phyloP scores from a whole-genome alignment of 306 rosid species.

The Sophora flavescens region DNA sequence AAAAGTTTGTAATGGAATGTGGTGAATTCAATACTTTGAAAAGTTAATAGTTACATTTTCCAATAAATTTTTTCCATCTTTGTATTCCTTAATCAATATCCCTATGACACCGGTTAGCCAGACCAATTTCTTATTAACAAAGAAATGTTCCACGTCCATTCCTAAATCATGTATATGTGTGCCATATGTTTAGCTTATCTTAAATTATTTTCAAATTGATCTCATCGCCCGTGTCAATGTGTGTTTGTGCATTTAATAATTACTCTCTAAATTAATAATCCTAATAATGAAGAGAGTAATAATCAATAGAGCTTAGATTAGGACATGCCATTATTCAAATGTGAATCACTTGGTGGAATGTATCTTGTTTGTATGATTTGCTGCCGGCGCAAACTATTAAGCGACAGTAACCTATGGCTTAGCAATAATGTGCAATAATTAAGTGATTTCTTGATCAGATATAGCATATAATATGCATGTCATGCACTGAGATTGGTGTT shows the following conservation, averaged over 20 bases:
- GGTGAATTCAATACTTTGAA: no score
- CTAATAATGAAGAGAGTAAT: constrained; percentile 50
- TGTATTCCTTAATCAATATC: no score
- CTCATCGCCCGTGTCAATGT: constrained; percentile 45
- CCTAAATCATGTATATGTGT: constrained; percentile 36
- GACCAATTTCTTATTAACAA: constrained; percentile 5
- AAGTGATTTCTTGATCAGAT: constrained; percentile 36
- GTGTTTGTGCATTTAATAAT: constrained; percentile 46
- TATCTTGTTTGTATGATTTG: constrained; percentile 48
- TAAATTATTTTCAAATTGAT: constrained; percentile 49
- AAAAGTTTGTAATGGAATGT: no score
- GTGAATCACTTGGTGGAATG: constrained; percentile 44
- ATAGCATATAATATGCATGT: constrained; percentile 36
- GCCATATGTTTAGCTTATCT: constrained; percentile 35
- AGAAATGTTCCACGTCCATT: constrained; percentile 32
- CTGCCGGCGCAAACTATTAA: constrained; percentile 63
- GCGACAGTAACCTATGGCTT: constrained; percentile 42
- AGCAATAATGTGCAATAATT: constrained; percentile 44
- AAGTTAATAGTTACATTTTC: no score
- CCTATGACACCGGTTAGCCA: no score
- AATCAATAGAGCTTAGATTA: constrained; percentile 46
- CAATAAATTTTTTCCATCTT: no score
- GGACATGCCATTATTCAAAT: constrained; percentile 48
- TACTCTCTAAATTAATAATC: constrained; percentile 47
- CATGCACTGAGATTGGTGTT: constrained; percentile 52